phyloP scores from a whole-genome alignment of 495 filamentous ascomycete species.

The Penicillium coffeae region DNA sequence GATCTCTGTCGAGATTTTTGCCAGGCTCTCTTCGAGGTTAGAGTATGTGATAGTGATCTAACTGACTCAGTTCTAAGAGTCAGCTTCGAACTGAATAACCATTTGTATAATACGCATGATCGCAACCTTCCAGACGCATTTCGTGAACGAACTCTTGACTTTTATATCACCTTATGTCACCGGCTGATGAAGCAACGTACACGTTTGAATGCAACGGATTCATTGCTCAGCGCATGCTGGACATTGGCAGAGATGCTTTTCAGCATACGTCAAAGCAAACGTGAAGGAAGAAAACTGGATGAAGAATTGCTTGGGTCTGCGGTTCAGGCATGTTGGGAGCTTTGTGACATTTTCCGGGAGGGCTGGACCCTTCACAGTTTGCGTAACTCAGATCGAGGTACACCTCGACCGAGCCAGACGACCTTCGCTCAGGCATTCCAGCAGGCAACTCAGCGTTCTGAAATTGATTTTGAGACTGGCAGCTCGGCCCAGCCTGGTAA shows the following conservation, averaged over 20 bases:
- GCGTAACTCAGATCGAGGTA: slow-evolving; percentile 78
- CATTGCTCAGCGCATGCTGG: slow-evolving; percentile 84
- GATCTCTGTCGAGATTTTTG: slow-evolving; percentile 91
- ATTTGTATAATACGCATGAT: slow-evolving; percentile 88
- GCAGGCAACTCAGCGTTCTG: slow-evolving; percentile 39
- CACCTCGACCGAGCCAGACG: slow-evolving; percentile 77
- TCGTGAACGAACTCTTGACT: slow-evolving; percentile 83
- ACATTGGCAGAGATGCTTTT: slow-evolving; percentile 90
- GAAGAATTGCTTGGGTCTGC: slow-evolving; percentile 82
- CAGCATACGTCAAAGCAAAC: slow-evolving; percentile 78
- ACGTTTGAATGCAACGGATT: slow-evolving; percentile 70
- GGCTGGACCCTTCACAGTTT: slow-evolving; percentile 88
- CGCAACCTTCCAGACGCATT: slow-evolving; percentile 82
- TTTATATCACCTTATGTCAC: slow-evolving; percentile 90
- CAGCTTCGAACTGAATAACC: slow-evolving; percentile 93
- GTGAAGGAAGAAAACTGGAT: slow-evolving; percentile 67
- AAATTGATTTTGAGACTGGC: slow-evolving; percentile 29
- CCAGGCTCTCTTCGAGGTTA: slow-evolving; percentile 80
- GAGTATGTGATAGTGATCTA: slow-evolving; percentile 67
- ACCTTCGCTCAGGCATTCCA: slow-evolving; percentile 58
- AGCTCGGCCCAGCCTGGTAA: slow-evolving; percentile 35
- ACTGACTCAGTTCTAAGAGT: slow-evolving; percentile 83
- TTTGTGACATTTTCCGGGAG: slow-evolving; percentile 89
- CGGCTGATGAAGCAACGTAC: slow-evolving; percentile 89
- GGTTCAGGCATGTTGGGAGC: slow-evolving; percentile 90